Conservation (phyloP, 352 stramenopile genomes). For the Lagenidium sp. region DNA sequence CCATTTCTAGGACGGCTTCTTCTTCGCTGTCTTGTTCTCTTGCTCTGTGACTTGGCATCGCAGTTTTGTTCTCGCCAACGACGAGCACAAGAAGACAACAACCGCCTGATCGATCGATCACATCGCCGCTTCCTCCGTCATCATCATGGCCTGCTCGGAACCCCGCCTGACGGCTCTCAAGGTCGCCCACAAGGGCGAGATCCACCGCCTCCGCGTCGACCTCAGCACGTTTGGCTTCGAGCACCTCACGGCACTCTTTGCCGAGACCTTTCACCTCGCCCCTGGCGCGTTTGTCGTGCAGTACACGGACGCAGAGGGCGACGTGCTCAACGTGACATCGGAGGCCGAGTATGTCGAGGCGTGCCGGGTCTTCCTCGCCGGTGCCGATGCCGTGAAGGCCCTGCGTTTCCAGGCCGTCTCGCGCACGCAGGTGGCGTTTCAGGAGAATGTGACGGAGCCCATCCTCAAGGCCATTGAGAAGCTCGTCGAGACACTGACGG, state of each 20-base stretch:
- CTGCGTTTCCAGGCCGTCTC: conserved; percentile 62
- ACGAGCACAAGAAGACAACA: too few relatives aligned
- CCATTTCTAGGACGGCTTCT: too few relatives aligned
- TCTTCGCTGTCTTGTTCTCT: too few relatives aligned
- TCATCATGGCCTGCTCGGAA: conserved; percentile 31
- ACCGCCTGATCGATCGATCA: too few relatives aligned
- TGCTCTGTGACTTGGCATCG: too few relatives aligned
- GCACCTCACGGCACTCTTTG: conserved; percentile 43
- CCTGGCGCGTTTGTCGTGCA: conserved; percentile 52
- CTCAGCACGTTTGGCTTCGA: conserved; percentile 36
- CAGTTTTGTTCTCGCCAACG: too few relatives aligned
- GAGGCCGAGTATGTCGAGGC: conserved; percentile 58
- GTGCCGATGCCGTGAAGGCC: conserved; percentile 25
- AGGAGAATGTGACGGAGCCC: conserved; percentile 71
- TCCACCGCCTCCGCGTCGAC: conserved; percentile 70
- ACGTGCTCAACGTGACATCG: conserved; percentile 63
- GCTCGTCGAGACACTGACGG: conserved; percentile 67
- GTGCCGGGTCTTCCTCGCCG: conserved; percentile 39
- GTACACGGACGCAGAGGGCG: conserved; percentile 73
- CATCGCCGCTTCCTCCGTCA: too few relatives aligned
- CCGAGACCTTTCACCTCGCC: conserved; percentile 43
- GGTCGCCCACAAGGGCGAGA: conserved; percentile 76
- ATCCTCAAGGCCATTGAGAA: conserved; percentile 79
- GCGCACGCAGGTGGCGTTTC: conserved; percentile 51
- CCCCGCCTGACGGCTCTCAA: conserved; percentile 54